A percentile compares a stretch with the other conserved stretches of the same genome.
phyloP scores from a whole-genome alignment of 2,329 filamentous ascomycete genomes.

The Cordyceps pruinosa region DNA sequence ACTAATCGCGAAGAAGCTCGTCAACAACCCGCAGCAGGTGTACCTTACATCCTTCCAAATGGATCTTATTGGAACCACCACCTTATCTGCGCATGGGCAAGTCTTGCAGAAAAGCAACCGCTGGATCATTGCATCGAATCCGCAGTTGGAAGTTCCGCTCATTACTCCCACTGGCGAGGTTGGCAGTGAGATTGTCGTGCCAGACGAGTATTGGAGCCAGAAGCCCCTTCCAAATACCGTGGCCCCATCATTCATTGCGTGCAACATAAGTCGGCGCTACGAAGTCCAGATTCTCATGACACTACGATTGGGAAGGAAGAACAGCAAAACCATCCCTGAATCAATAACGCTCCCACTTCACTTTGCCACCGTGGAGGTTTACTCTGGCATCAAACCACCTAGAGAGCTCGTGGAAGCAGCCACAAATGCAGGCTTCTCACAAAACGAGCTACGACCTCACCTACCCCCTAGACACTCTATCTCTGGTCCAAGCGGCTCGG shows the following conservation, averaged over 20 bases:
- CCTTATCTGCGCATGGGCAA: slow-evolving; percentile 71
- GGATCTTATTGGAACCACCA: slow-evolving; percentile 71
- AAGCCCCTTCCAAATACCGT: slow-evolving; percentile 75
- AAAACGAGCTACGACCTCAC: slow-evolving; percentile 20
- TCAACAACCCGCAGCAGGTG: slow-evolving; percentile 59
- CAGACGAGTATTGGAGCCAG: slow-evolving; percentile 64
- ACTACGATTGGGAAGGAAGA: slow-evolving; percentile 60
- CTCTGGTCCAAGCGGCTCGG: neutral
- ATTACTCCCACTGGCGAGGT: slow-evolving; percentile 49
- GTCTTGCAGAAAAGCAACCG: slow-evolving; percentile 60
- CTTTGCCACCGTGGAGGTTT: slow-evolving; percentile 69
- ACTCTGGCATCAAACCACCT: slow-evolving; percentile 80
- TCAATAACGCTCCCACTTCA: slow-evolving; percentile 70
- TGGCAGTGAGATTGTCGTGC: slow-evolving; percentile 62
- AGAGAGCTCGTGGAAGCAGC: slow-evolving; percentile 62
- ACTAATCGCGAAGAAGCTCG: slow-evolving; percentile 71
- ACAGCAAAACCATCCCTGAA: slow-evolving; percentile 46
- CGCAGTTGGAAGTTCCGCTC: slow-evolving; percentile 65
- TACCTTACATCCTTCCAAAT: slow-evolving; percentile 76
- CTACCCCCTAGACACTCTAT: slow-evolving; percentile 16
- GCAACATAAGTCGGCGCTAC: slow-evolving; percentile 78
- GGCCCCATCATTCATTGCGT: slow-evolving; percentile 79
- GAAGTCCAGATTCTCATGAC: slow-evolving; percentile 74
- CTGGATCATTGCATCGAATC: slow-evolving; percentile 68
- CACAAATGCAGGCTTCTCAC: slow-evolving; percentile 32